Base-by-base conservation (phyloP, 306 rosid genomes). In the Luffa acutangula region DNA sequence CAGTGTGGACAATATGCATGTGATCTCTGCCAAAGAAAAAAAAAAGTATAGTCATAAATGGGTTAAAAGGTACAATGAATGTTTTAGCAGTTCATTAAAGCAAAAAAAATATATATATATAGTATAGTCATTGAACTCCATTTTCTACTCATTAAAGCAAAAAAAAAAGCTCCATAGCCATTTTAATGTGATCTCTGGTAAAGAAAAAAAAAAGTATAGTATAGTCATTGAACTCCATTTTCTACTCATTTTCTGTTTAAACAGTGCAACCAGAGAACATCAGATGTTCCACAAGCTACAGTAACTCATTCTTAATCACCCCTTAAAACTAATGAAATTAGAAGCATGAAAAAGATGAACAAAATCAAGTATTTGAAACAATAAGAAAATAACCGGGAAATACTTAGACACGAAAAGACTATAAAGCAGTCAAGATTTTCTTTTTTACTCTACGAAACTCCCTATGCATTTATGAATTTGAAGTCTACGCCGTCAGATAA, bases 1-100 rank as follows among this genome's bases (percentile, higher is more conserved):
- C 14, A 87, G 13, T 62, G 97, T 95, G 37, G 99, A 87, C 83
- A 95, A 84, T 54, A n/a, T n/a, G 84, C 97, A 79, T 83, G 75
- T 48, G 99, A 54, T 88, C 87, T 91, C 98, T 95, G 92, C 82
- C 49, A 82, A 56, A 20, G 51, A 39, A 54, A 51, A 6, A 90
- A 77, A 51, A n/a, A 48, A n/a, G 18, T 49, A 71, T 41, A 62
- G 78, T 43, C 76, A 78, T 14, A 80, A 6, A 33, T 59, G 15
- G 12, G 31, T n/a, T n/a, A 65, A n/a, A n/a, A 37, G 7, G 21
- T 69, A 54, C 34, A 21, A 69, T 11, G 57, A 71, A 21, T 71
- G 54, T 25, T 46, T n/a, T 25, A 25, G 52, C 13, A 67, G 33
- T 25, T 59, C 39, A 59, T 67, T 67, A 67, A 18, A 69, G 10